phyloP scores from a whole-genome alignment of 2,329 filamentous ascomycete genomes.

The Alternaria rosae region DNA sequence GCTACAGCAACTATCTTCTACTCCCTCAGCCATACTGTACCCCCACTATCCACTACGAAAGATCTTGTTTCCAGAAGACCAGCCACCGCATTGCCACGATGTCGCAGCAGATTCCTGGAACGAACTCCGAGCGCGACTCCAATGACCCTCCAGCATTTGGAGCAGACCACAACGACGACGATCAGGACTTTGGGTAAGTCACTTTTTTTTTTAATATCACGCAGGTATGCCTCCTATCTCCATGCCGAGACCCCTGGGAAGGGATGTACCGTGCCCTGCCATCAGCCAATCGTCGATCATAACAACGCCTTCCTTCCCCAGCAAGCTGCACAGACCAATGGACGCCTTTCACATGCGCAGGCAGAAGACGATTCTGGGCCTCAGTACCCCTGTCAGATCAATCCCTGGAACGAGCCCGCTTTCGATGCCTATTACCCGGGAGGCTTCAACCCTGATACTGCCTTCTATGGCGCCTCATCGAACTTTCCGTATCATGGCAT shows the following conservation, averaged over 20 bases:
- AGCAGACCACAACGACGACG: too few relatives aligned
- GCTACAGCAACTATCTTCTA: background rate
- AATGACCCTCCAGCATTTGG: background rate
- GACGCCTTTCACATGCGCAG: background rate
- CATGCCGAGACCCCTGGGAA: too few relatives aligned
- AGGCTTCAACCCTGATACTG: background rate
- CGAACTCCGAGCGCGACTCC: background rate
- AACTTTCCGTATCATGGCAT: background rate
- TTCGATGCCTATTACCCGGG: too few relatives aligned
- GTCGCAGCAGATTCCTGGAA: background rate
- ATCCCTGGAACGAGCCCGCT: too few relatives aligned
- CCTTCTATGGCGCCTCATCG: too few relatives aligned
- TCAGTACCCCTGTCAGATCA: background rate
- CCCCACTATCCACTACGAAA: background rate
- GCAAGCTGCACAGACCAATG: background rate
- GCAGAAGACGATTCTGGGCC: background rate
- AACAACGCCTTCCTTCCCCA: fast-evolving
- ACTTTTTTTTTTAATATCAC: slow-evolving; percentile 15
- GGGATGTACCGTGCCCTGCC: too few relatives aligned
- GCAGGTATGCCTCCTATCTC: slow-evolving; percentile 12
- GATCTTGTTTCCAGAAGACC: background rate
- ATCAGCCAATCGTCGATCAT: background rate
- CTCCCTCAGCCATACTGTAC: background rate
- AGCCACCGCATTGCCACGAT: background rate
- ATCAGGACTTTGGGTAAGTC: background rate